Base-by-base conservation (phyloP, 2,329 filamentous ascomycete species). In the Macroventuria anomochaeta region DNA sequence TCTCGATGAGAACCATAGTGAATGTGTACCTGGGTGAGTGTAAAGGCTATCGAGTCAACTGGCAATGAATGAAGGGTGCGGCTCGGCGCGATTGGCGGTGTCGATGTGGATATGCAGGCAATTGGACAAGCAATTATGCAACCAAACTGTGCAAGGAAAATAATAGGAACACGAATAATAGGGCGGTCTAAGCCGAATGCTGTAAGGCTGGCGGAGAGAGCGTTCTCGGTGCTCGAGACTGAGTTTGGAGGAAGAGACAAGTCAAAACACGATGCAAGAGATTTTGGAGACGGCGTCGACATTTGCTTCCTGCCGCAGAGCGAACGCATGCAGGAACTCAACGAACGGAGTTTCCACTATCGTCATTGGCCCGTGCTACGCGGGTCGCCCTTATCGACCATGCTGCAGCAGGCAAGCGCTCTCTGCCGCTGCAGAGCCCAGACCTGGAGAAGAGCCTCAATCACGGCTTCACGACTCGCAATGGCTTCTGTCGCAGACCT, bases 1-100 rank as follows among this genome's bases (percentile, higher is more conserved):
- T 86, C 76, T 96, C 91, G 72, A 95, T 88, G 70, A 96, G 84
- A 73, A 96, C 93, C 93, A 97, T 97, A 60, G 58, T 51, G 55
- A 46, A 33, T 43, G 49, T 50, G 21, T 59, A 51, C 37, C 55
- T 41, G 47, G 51, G 53, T 43, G 50, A 15, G 46, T 49, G 53
- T 41, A 7, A 40, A 49, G 33, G 31, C 38, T 13, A 25, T 39
- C 50, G 29, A 50, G 51, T 38, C 38, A 51, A 40, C 26, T 43
- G 52, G 21, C 32, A 55, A 41, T 34, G 55, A 57, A 42, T 40
- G 59, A 46, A 39, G 42, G 56, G 37, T 57, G 57, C 52, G 48
- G 41, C 53, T 44, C 44, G 48, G 58, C 57, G 60, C 54, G 58
- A 61, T 59, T 40, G 57, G 61, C 63, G 61, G 62, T 62, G 63